phyloP scores from a whole-genome alignment of 768 basidiomycete species.

The Gymnopilus dilepis region DNA sequence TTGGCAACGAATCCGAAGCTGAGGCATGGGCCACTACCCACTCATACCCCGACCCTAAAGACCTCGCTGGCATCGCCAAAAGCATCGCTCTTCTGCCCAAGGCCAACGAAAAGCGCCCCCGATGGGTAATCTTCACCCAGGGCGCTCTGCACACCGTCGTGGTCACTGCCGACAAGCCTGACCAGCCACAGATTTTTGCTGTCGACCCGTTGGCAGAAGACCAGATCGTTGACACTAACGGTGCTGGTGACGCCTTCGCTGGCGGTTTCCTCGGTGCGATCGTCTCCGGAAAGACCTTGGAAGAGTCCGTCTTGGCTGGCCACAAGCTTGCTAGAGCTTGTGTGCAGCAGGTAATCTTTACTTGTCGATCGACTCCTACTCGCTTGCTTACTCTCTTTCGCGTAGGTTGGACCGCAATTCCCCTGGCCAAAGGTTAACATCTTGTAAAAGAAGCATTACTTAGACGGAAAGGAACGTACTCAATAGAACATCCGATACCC shows the following conservation, averaged over 20 bases:
- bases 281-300: conserved; percentile 76
- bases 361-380: background rate
- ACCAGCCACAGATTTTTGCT: conserved; percentile 57
- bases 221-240: conserved; percentile 95
- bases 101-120: conserved; percentile 73
- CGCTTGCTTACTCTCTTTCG: background rate
- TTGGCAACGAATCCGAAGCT: conserved; percentile 97
- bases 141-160: conserved; percentile 82
- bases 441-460: conserved; percentile 33
- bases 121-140: conserved; percentile 90
- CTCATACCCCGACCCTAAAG: conserved; percentile 67
- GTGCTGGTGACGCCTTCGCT: conserved; percentile 96
- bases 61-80: conserved; percentile 72
- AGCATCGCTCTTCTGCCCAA: conserved; percentile 80
- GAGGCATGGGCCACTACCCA: conserved; percentile 81
- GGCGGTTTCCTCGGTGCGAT: conserved; percentile 93
- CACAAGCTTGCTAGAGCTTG: conserved; percentile 88
- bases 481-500: background rate
- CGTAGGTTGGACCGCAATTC: conserved; percentile 55
- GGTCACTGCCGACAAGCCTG: conserved; percentile 63
- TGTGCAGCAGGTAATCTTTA: conserved; percentile 68
- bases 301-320: conserved; percentile 81
- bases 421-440: conserved; percentile 56
- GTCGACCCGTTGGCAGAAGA: conserved; percentile 63
- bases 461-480: background rate